Base-by-base conservation (phyloP, 2,329 filamentous ascomycete species). In the Fusarium pseudoanthophilum region DNA sequence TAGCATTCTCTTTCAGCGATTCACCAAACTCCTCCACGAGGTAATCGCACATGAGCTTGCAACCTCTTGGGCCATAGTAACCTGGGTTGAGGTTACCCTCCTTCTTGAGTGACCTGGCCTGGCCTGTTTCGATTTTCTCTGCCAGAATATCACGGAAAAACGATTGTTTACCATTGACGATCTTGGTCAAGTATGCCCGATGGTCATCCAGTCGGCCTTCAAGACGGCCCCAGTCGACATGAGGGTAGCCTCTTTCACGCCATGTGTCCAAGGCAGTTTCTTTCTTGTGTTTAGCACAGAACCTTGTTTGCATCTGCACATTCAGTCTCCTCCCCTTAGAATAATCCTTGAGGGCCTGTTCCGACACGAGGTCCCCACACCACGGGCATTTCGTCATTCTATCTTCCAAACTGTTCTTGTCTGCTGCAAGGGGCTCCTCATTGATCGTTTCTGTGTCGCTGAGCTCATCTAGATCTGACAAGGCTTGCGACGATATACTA, bases 31-130 rank as follows among this genome's bases (percentile, higher is more conserved):
- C 85, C 7, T 83, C 78, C 66, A 93, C 90, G 42, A 95, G 87
- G 61, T 87, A 88, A 76, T 93, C 91, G 49, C 90, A 92, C 87
- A 97, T 93, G 58, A 88, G 83, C 55, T 89, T 89, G 58, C 92
- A 86, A 3, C 95, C 95, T 26, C 91, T 88, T 6, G 91, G 88
- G 4, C 95, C 95, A 81, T 97, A 97, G 82, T 97, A 97, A 0
- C 95, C 95, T 15, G 93, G 92, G 7, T 88, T 91, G 36, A 92
- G 85, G 62, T 85, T 87, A 34, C 89, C 83, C 57, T 86, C 90
- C 67, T 89, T 87, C 58, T 89, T 84, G 63, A 93, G 83, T 32
- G 88, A 92, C 59, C 89, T 86, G 36, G 59, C 88, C 77, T 87
- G 86, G 18, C 91, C 91, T 5, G 84, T 81, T 62, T 86, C 85